These are phyloP conservation scores for Lentinula guzmanii DNA, from an alignment of 768 basidiomycete species.

Conservation along the genomic window DNA sequence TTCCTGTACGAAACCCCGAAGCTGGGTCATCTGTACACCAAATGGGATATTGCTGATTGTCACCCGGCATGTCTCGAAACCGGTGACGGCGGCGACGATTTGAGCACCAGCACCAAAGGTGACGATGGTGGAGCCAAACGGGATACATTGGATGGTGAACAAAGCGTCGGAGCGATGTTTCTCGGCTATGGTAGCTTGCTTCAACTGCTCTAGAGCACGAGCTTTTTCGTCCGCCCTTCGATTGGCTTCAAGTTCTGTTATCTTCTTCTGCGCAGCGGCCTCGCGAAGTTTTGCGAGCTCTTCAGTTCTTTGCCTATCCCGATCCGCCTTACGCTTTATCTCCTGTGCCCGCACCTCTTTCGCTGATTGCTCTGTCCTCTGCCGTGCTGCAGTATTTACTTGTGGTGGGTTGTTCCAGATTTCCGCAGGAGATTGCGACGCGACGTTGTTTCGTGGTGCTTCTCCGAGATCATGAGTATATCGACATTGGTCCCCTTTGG, in stretches of 20 bases:
- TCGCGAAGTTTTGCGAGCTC: background rate
- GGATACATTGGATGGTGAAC: conserved; percentile 33
- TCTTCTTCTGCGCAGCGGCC: background rate
- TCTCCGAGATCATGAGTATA: conserved; percentile 23
- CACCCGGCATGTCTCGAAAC: conserved; percentile 47
- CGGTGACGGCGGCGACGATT: conserved; percentile 38
- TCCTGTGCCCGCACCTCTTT: background rate
- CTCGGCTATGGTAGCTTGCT: conserved; percentile 5
- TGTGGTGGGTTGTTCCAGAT: background rate
- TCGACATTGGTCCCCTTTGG: conserved; percentile 26
- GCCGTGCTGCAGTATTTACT: background rate
- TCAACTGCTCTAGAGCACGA: conserved; percentile 11
- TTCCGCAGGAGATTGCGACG: background rate
- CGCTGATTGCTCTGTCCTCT: background rate
- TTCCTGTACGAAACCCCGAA: conserved; percentile 34
- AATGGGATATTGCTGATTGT: conserved; percentile 39
- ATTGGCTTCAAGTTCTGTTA: background rate
- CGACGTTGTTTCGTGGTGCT: background rate
- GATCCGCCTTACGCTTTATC: background rate
- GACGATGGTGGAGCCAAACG: conserved; percentile 41
- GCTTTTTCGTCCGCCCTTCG: background rate
- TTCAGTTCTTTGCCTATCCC: background rate
- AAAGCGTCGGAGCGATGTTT: conserved; percentile 20
- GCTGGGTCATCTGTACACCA: conserved; percentile 30
- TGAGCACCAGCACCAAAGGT: conserved; percentile 45